Evolutionary conservation across 257 asterid species (phyloP).

Genomic region (Solanum chiquidenum): DNA sequence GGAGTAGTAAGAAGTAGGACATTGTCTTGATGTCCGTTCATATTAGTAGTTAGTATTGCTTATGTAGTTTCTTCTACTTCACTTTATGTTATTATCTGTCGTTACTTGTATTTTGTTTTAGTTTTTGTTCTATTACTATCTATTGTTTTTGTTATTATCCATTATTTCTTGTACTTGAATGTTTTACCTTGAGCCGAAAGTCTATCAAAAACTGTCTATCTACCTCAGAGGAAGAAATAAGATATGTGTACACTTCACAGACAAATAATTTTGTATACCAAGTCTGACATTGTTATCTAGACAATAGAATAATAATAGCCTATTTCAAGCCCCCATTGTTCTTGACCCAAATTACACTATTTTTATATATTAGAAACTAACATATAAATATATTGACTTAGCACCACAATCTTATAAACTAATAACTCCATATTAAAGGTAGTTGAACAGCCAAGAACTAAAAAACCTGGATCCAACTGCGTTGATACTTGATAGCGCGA

Average conservation of each 20-base stretch:
- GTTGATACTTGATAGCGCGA: neutral
- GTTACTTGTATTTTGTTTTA: neutral
- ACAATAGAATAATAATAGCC: neutral
- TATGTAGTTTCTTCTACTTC: neutral
- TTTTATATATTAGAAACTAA: neutral
- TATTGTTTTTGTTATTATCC: neutral
- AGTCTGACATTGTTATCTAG: neutral
- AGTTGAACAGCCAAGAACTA: neutral
- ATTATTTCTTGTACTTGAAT: neutral
- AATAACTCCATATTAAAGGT: neutral
- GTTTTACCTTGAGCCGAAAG: neutral
- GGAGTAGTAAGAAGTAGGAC: neutral
- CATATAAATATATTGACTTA: neutral
- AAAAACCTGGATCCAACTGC: neutral
- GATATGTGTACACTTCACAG: neutral
- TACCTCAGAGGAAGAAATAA: neutral
- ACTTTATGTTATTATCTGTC: neutral
- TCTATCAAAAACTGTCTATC: neutral
- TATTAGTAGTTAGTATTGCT: neutral
- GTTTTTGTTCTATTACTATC: neutral
- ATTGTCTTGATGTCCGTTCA: neutral
- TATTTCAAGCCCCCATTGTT: neutral
- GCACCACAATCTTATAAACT: neutral
- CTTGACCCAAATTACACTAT: neutral
- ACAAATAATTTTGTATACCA: neutral